A percentile compares a stretch with the other conserved stretches of the same genome.
phyloP scores from a whole-genome alignment of 2,329 filamentous ascomycete species.

The Verticillium nubilum region DNA sequence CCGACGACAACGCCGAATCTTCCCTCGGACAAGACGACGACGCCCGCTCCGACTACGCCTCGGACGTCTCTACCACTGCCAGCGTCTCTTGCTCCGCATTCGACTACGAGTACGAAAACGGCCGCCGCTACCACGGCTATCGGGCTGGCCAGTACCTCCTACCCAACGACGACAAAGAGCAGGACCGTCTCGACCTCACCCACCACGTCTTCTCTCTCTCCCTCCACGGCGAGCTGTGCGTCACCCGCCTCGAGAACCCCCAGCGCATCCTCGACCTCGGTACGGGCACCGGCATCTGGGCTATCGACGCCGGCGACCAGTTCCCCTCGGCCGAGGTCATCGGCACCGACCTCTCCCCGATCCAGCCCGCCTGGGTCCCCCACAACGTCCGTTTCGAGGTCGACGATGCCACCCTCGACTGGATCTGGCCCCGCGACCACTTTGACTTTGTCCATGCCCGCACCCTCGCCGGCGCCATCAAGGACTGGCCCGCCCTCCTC shows the following conservation, averaged over 20 bases:
- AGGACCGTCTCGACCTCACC: constrained; percentile 48
- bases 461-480: constrained; percentile 9
- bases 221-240: constrained; percentile 26
- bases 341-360: constrained; percentile 19
- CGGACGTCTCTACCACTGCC: constrained; percentile 10
- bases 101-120: constrained; percentile 31
- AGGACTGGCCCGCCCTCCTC: constrained; percentile 22
- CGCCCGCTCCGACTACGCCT: constrained; percentile 14
- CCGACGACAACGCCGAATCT: not conserved
- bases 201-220: constrained; percentile 47
- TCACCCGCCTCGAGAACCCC: too few species aligned
- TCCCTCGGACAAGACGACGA: constrained; percentile 2
- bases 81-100: constrained; percentile 28
- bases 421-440: constrained; percentile 35
- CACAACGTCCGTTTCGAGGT: constrained; percentile 38
- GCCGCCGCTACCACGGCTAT: constrained; percentile 31
- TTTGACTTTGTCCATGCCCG: constrained; percentile 58
- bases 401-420: constrained; percentile 52
- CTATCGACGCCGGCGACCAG: constrained; percentile 34
- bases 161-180: constrained; percentile 35
- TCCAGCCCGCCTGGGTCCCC: constrained; percentile 17
- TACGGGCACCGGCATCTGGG: constrained; percentile 24
- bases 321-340: constrained; percentile 15
- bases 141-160: constrained; percentile 20
- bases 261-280: constrained; percentile 15